A percentile compares a stretch with the other conserved stretches of the same genome.
These are phyloP conservation scores for Lachnellula subtilissima DNA, from an alignment of 2,329 filamentous ascomycete species.

Conservation along the genomic window DNA sequence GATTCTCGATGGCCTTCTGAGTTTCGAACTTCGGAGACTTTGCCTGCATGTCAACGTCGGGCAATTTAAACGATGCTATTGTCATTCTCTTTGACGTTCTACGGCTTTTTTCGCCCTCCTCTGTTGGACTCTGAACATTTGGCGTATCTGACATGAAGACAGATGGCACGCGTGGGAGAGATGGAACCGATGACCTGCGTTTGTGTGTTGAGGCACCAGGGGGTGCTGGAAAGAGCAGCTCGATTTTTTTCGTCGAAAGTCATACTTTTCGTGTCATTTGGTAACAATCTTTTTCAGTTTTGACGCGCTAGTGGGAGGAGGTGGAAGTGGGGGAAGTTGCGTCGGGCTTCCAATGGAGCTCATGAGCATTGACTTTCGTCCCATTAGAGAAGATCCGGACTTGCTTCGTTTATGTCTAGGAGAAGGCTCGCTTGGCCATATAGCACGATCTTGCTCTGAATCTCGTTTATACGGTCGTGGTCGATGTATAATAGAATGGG, in stretches of 20 bases:
- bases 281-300: slow-evolving; percentile 37
- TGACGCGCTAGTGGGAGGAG: slow-evolving; percentile 37
- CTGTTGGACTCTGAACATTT: slow-evolving; percentile 15
- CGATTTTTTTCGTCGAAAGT: slow-evolving; percentile 55
- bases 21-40: slow-evolving; percentile 5
- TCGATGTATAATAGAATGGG: slow-evolving; percentile 30
- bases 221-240: slow-evolving; percentile 43
- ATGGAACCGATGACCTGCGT: slow-evolving; percentile 41
- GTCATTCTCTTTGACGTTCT: slow-evolving; percentile 27
- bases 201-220: slow-evolving; percentile 26
- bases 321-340: slow-evolving; percentile 47
- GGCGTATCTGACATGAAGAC: slow-evolving; percentile 18
- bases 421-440: slow-evolving; percentile 44
- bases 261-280: slow-evolving; percentile 54
- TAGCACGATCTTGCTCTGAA: slow-evolving; percentile 36
- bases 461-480: slow-evolving; percentile 29
- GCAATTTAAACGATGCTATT: slow-evolving; percentile 20
- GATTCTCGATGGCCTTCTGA: neutral
- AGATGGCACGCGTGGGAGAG: slow-evolving; percentile 35
- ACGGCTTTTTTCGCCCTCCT: slow-evolving; percentile 23
- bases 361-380: slow-evolving; percentile 42
- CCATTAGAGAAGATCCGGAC: slow-evolving; percentile 44
- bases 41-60: slow-evolving; percentile 1
- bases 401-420: slow-evolving; percentile 41
- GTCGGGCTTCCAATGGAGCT: slow-evolving; percentile 43